Conservation (phyloP, 2,329 filamentous ascomycete species). For the Fusarium robinianum region DNA sequence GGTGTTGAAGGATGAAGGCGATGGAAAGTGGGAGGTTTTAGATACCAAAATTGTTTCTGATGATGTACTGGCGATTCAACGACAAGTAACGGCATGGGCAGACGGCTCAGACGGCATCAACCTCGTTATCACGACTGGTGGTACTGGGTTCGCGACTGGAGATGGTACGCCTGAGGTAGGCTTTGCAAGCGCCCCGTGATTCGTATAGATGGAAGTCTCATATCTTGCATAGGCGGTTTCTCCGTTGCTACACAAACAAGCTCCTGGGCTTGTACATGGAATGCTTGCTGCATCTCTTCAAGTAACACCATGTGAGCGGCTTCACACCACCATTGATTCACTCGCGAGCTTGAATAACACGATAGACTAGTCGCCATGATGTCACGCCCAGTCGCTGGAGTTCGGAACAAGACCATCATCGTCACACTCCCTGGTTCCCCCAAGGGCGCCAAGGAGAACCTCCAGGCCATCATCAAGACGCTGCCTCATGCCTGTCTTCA, state of each 20-base stretch:
- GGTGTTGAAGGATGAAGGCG: slow-evolving; percentile 69
- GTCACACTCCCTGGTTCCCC: slow-evolving; percentile 92
- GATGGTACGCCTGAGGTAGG: slow-evolving; percentile 87
- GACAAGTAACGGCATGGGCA: slow-evolving; percentile 71
- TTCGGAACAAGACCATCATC: slow-evolving; percentile 79
- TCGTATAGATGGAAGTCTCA: neutral
- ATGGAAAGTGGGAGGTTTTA: slow-evolving; percentile 71
- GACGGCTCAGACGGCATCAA: slow-evolving; percentile 69
- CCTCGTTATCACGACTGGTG: slow-evolving; percentile 85
- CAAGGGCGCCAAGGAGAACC: slow-evolving; percentile 92
- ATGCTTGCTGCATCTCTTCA: slow-evolving; percentile 86
- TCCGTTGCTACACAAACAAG: slow-evolving; percentile 79
- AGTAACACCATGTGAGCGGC: slow-evolving; percentile 84
- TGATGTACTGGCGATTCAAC: slow-evolving; percentile 73
- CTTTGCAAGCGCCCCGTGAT: too few relatives aligned
- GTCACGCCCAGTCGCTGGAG: slow-evolving; percentile 89
- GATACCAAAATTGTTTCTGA: slow-evolving; percentile 80
- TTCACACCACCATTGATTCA: too few relatives aligned
- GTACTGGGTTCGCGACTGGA: slow-evolving; percentile 85
- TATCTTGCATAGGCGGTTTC: slow-evolving; percentile 66
- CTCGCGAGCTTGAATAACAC: slow-evolving; percentile 12
- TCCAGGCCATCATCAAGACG: slow-evolving; percentile 86
- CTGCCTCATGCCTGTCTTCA: slow-evolving; percentile 94
- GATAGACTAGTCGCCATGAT: slow-evolving; percentile 81
- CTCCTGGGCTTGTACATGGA: slow-evolving; percentile 88